Conservation (phyloP, 2,329 filamentous ascomycete species). For the Ceratocystiopsis brevicomis region DNA sequence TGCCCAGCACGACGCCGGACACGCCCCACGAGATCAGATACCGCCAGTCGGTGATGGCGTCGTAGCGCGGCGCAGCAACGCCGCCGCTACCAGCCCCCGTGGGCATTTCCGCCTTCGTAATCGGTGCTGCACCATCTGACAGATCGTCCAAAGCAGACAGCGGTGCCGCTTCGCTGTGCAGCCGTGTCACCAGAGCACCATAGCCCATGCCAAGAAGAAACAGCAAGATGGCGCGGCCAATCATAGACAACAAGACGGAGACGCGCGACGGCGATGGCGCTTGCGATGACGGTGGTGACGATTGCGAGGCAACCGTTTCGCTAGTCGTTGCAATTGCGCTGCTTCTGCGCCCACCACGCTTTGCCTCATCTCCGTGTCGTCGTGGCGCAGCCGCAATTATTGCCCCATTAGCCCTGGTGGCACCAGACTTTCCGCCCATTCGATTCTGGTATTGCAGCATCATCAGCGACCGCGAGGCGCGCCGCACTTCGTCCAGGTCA, state of each 20-base stretch:
- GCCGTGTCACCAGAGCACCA: slow-evolving; percentile 59
- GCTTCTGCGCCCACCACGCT: not conserved
- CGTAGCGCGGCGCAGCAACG: slow-evolving; percentile 1
- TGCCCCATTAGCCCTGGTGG: not conserved
- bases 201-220: slow-evolving; percentile 69
- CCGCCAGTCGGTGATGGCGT: slow-evolving; percentile 28
- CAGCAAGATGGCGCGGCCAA: slow-evolving; percentile 42
- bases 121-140: too few relatives aligned
- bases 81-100: slow-evolving; percentile 23
- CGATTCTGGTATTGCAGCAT: slow-evolving; percentile 7
- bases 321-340: too few relatives aligned
- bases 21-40: slow-evolving; percentile 71
- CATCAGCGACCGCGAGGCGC: slow-evolving; percentile 7
- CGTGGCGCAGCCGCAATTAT: not conserved
- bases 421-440: not conserved
- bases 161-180: slow-evolving; percentile 48
- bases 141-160: slow-evolving; percentile 1
- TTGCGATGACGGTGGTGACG: slow-evolving; percentile 10
- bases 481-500: slow-evolving; percentile 7
- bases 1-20: slow-evolving; percentile 59
- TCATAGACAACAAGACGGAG: slow-evolving; percentile 27
- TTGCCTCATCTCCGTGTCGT: not conserved
- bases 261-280: slow-evolving; percentile 12
- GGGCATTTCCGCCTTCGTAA: not conserved
- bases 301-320: too few relatives aligned